Evolutionary conservation across 1,284 basidiomycete genomes (phyloP).

Genomic region (Rhodotorula sp.): DNA sequence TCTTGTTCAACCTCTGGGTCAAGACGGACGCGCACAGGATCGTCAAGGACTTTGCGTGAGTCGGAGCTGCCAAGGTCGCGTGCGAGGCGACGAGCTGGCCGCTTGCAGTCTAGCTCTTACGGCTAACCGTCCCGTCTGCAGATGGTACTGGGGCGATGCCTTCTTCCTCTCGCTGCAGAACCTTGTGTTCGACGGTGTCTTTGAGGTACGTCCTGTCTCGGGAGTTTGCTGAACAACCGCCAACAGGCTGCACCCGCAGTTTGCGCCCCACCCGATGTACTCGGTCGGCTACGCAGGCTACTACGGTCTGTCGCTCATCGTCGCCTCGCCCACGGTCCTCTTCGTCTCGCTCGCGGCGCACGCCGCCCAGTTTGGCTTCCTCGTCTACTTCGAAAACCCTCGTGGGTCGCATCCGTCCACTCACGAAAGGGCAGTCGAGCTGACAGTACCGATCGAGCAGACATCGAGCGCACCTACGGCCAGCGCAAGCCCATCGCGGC

Average conservation of each 20-base stretch:
- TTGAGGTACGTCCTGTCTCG: slow-evolving; percentile 66
- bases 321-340: slow-evolving; percentile 84
- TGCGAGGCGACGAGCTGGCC: neutral
- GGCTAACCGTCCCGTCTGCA: too few species aligned
- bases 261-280: slow-evolving; percentile 63
- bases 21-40: slow-evolving; percentile 92
- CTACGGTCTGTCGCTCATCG: slow-evolving; percentile 89
- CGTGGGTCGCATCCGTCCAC: slow-evolving; percentile 60
- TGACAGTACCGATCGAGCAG: slow-evolving; percentile 53
- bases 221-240: neutral
- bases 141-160: slow-evolving; percentile 99
- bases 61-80: neutral
- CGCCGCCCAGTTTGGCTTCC: slow-evolving; percentile 91
- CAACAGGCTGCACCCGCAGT: slow-evolving; percentile 23
- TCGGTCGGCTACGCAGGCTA: slow-evolving; percentile 92
- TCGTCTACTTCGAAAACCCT: slow-evolving; percentile 96
- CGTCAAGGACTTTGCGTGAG: slow-evolving; percentile 72
- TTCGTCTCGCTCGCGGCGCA: slow-evolving; percentile 92
- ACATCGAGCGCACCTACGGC: slow-evolving; percentile 85
- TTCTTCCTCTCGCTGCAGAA: slow-evolving; percentile 73
- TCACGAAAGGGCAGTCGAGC: neutral
- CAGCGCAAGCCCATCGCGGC: slow-evolving; percentile 81
- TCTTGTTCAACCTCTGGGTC: slow-evolving; percentile 97
- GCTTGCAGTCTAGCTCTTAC: too few species aligned
- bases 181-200: slow-evolving; percentile 95